These are phyloP conservation scores for Phaeosphaeriaceae sp. DNA, from an alignment of 2,329 filamentous ascomycete species.

Conservation along the genomic window DNA sequence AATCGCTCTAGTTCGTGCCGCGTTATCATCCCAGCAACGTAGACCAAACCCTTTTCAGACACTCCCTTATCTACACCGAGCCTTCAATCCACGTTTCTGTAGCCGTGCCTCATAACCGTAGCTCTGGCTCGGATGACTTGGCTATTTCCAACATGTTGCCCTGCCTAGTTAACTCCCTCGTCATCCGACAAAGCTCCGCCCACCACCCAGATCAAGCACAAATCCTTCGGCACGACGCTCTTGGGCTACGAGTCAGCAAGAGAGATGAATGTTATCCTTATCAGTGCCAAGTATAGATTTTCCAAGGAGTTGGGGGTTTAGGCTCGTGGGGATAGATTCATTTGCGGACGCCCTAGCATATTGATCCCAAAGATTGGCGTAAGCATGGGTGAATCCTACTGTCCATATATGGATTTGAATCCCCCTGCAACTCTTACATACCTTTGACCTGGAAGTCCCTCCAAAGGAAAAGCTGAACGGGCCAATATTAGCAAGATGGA, in stretches of 20 bases:
- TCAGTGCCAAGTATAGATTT: conserved; percentile 39
- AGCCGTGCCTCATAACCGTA: conserved; percentile 11
- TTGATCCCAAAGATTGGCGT: conserved; percentile 17
- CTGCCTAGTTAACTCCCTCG: conserved; percentile 27
- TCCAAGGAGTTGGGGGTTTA: conserved; percentile 26
- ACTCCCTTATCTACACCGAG: conserved; percentile 25
- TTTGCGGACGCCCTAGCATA: conserved; percentile 13
- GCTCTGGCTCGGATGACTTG: conserved; percentile 13
- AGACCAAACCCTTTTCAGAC: conserved; percentile 13
- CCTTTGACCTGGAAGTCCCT: conserved; percentile 3
- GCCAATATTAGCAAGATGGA: conserved; percentile 14
- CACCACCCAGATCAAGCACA: conserved; percentile 12
- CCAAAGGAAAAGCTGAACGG: background rate
- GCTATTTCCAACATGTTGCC: conserved; percentile 18
- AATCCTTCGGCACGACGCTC: conserved; percentile 11
- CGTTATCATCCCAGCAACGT: conserved; percentile 27
- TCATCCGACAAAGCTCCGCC: conserved; percentile 22
- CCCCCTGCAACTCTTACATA: conserved; percentile 17
- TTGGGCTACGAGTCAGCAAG: conserved; percentile 17
- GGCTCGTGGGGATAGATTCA: conserved; percentile 18
- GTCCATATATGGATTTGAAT: conserved; percentile 24
- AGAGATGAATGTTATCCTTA: conserved; percentile 27
- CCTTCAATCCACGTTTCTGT: conserved; percentile 20
- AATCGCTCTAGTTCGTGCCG: conserved; percentile 19
- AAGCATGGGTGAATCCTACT: conserved; percentile 3